Evolutionary conservation across 495 filamentous ascomycete species (phyloP), one percentile per base, ranked within the genome.

Genomic region (Aspergillus homomorphus): DNA sequence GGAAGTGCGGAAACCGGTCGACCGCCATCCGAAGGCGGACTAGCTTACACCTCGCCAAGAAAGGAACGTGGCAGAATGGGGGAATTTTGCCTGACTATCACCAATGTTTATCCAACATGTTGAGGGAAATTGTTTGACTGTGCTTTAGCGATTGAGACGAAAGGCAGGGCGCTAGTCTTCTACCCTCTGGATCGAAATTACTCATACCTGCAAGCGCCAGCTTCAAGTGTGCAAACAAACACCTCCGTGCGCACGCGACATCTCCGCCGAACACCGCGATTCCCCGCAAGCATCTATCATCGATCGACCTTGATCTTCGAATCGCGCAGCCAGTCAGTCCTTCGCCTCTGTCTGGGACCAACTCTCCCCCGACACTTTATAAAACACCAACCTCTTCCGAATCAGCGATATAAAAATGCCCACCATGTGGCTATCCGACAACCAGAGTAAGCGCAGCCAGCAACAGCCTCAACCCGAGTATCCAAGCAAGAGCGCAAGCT

Each of bases 361-460:
- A 3, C 26, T 28, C 26, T 9, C 26, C 26, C 15, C 33, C 8
- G 12, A 2, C 33, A 38, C 33, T 2, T 14, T 12, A n/a, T n/a
- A 14, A 38, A 38, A 6, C 5, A 38, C 12, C 33, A 10, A 9
- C 33, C 8, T 10, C 5, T 12, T 2, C 33, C 33, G 15, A 42
- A 19, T 51, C 23, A 23, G 43, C 24, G 0, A n/a, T 0, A 10
- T 19, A 43, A 69, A 64, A 50, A 79, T 88, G 84, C 84, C 85
- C 53, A 80, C 88, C 57, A 95, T 96, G 88, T 98, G 94, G 94
- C 80, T 98, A 60, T 89, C 92, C 63, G 94, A 98, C 70, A 83
- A 87, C 60, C 94, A 98, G 77, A 98, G 94, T 97, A 80, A 67
- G 87, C 28, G 8, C 10, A 21, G 23, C 26, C 51, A 22, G 20